These are phyloP conservation scores for Fusarium coffeatum DNA, from an alignment of 2,329 filamentous ascomycete genomes.

Conservation along the genomic window DNA sequence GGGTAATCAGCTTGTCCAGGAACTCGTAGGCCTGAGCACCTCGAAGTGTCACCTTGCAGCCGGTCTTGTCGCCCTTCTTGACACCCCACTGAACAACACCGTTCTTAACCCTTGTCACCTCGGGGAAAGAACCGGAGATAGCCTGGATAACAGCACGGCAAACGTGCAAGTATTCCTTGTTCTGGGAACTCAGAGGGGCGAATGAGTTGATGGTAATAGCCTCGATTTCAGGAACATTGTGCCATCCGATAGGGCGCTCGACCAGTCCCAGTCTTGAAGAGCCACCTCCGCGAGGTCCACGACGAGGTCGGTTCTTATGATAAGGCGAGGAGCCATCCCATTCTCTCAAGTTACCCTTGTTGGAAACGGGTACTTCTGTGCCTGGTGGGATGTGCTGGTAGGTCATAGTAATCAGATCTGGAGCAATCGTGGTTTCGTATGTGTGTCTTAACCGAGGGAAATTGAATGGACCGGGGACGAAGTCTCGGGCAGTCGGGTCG, in stretches of 20 bases:
- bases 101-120: conserved; percentile 74
- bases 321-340: conserved; percentile 96
- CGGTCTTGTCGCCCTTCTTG: conserved; percentile 75
- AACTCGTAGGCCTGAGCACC: conserved; percentile 91
- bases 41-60: conserved; percentile 80
- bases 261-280: conserved; percentile 75
- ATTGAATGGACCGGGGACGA: conserved; percentile 90
- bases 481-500: conserved; percentile 88
- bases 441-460: conserved; percentile 89
- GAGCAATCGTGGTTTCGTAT: conserved; percentile 84
- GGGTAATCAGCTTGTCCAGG: conserved; percentile 86
- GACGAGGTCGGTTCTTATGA: conserved; percentile 87
- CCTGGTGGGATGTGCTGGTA: conserved; percentile 90
- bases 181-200: conserved; percentile 75
- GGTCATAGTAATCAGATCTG: conserved; percentile 88
- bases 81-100: conserved; percentile 82
- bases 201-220: conserved; percentile 83
- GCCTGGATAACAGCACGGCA: conserved; percentile 86
- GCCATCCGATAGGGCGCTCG: conserved; percentile 80
- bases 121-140: conserved; percentile 81
- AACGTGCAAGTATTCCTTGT: conserved; percentile 81
- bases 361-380: conserved; percentile 61
- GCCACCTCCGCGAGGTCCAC: conserved; percentile 81
- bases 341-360: conserved; percentile 75
- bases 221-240: conserved; percentile 84